These are phyloP conservation scores for Penicillium corylophilum DNA, from an alignment of 2,329 filamentous ascomycete genomes.

Conservation along the genomic window DNA sequence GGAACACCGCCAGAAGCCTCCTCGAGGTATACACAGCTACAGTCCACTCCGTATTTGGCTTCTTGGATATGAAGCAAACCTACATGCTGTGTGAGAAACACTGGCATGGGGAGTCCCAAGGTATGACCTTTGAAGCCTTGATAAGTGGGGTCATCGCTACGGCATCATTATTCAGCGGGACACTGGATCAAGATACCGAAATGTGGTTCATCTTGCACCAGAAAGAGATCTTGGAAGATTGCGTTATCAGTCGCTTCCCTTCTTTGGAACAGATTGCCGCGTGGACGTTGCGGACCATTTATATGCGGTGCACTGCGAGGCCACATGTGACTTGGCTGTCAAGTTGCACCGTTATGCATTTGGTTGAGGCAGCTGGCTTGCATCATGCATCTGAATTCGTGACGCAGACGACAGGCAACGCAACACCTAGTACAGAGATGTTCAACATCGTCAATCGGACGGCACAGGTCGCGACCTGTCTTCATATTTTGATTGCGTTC, in stretches of 20 bases:
- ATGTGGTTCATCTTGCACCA: conserved; percentile 34
- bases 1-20: conserved; percentile 24
- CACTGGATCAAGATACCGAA: conserved; percentile 24
- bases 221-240: conserved; percentile 45
- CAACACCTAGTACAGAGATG: conserved; percentile 4
- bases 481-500: conserved; percentile 33
- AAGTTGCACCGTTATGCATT: conserved; percentile 55
- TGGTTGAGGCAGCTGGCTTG: conserved; percentile 50
- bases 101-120: conserved; percentile 27
- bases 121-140: conserved; percentile 33
- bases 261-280: conserved; percentile 27
- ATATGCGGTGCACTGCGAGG: conserved; percentile 50
- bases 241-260: conserved; percentile 21
- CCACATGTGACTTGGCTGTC: conserved; percentile 56
- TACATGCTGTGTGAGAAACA: conserved; percentile 26
- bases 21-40: conserved; percentile 30
- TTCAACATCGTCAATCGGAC: conserved; percentile 24
- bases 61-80: conserved; percentile 30
- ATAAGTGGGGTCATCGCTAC: conserved; percentile 33
- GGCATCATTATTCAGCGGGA: conserved; percentile 32
- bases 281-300: conserved; percentile 54
- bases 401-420: conserved; percentile 15
- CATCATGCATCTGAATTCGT: conserved; percentile 19
- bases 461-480: conserved; percentile 29
- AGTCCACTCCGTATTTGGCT: conserved; percentile 34